Evolutionary conservation across 495 filamentous ascomycete genomes (phyloP), one percentile per base, ranked within the genome.

Genomic region (Evernia prunastri): DNA sequence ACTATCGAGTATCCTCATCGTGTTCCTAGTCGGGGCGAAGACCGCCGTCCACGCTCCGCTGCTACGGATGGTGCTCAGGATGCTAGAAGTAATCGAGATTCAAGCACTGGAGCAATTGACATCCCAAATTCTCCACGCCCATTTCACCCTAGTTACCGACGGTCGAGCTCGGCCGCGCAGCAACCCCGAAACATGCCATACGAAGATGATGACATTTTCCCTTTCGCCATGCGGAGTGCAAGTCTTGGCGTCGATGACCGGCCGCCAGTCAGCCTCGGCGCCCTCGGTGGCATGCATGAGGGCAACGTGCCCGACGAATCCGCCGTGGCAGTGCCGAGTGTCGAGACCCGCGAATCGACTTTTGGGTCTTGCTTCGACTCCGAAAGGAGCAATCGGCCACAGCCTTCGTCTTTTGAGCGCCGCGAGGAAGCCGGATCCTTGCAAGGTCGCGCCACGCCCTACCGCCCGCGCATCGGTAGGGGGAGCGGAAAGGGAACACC

Each of bases 81-180:
- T 10, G 27, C 56, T 53, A 23, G 51, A 35, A 59, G 40, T 33
- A 29, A 33, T 39, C 56, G 56, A 53, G 81, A 85, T 68, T 75
- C 77, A 12, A 75, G 73, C 37, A 86, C 86, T 4, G 88, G 78
- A 47, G 87, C 90, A 3, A 94, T 95, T 57, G 87, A 91, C 60
- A 96, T 96, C 29, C 91, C 91, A 2, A 86, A 85, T 1, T 93
- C 90, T 1, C 89, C 91, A 4, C 79, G 86, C 7, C 76, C 75
- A 45, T 89, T 76, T 70, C 76, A 82, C 56, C 83, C 85, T 37
- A 75, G 81, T 61, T 81, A 78, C 59, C 84, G 91, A 37, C 80
- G 89, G 53, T 86, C 90, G 23, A 92, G 87, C 73, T 95, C 90
- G 31, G 89, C 86, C 15, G 87, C 87, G n/a, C 87, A 90, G 65